These are phyloP conservation scores for Colletotrichum acutatum DNA, from an alignment of 2,329 filamentous ascomycete genomes.

Conservation along the genomic window DNA sequence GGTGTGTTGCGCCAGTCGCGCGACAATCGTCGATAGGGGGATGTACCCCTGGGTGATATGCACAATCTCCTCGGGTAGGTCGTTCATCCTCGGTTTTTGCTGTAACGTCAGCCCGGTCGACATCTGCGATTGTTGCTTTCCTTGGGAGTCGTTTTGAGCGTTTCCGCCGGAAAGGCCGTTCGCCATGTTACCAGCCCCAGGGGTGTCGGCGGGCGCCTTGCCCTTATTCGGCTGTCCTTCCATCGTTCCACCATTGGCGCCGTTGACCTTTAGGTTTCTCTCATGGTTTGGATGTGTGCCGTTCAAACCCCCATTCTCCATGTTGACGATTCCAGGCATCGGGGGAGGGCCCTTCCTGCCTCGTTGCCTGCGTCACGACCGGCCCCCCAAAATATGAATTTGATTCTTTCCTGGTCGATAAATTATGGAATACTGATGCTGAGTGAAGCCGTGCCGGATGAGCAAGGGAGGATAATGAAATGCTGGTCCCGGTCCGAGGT, in stretches of 20 bases:
- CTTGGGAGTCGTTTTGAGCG: conserved; percentile 32
- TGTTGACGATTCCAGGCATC: conserved; percentile 66
- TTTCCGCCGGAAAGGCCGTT: conserved; percentile 37
- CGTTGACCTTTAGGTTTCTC: conserved; percentile 58
- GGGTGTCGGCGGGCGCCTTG: conserved; percentile 39
- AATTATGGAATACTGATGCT: background rate
- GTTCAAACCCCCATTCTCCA: conserved; percentile 66
- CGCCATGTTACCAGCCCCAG: conserved; percentile 38
- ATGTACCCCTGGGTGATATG: conserved; percentile 84
- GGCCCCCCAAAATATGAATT: conserved; percentile 20
- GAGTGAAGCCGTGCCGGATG: background rate
- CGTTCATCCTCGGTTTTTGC: conserved; percentile 56
- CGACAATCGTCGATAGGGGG: conserved; percentile 78
- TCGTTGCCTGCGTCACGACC: conserved; percentile 34
- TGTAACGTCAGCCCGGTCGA: conserved; percentile 27
- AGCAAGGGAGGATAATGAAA: conserved; percentile 8
- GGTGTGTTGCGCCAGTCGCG: conserved; percentile 83
- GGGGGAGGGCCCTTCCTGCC: conserved; percentile 36
- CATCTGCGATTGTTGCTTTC: conserved; percentile 34
- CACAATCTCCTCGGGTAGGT: conserved; percentile 69
- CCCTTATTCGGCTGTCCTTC: conserved; percentile 46
- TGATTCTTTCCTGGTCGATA: background rate
- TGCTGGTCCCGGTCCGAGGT: conserved; percentile 24
- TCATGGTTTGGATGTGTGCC: conserved; percentile 67
- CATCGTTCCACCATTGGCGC: conserved; percentile 51